Conservation (phyloP, 768 basidiomycete genomes). For the Trametes meyenii region DNA sequence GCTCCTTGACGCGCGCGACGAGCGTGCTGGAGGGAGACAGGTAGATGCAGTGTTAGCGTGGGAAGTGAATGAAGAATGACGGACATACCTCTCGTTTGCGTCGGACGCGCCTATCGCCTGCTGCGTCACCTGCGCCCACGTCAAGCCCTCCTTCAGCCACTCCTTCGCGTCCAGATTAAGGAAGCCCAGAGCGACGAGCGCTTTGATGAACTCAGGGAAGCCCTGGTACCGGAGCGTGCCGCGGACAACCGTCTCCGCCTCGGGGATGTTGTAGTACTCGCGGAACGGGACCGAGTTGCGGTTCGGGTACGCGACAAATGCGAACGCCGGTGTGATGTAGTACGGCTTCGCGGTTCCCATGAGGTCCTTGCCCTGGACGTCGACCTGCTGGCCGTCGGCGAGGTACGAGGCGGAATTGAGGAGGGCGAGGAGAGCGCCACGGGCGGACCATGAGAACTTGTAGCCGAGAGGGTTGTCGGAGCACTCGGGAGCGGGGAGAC, state of each 20-base stretch:
- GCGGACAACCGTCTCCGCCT: conserved; percentile 89
- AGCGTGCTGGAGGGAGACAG: conserved; percentile 54
- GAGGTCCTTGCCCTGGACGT: conserved; percentile 77
- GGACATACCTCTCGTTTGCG: conserved; percentile 65
- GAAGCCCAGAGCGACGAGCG: conserved; percentile 87
- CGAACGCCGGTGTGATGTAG: conserved; percentile 93
- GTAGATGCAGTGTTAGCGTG: not conserved
- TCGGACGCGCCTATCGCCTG: conserved; percentile 70
- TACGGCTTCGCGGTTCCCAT: conserved; percentile 93
- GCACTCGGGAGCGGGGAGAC: conserved; percentile 90
- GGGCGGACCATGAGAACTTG: conserved; percentile 99
- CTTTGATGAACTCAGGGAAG: conserved; percentile 93
- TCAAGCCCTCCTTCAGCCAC: conserved; percentile 73
- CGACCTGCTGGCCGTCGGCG: conserved; percentile 61
- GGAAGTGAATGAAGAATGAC: not conserved
- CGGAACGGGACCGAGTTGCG: conserved; percentile 90
- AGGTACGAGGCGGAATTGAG: conserved; percentile 88
- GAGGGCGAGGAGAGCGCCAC: conserved; percentile 93
- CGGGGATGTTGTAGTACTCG: conserved; percentile 90
- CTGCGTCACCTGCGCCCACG: conserved; percentile 85
- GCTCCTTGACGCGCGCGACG: conserved; percentile 65
- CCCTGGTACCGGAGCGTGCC: conserved; percentile 96
- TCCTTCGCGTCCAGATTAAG: conserved; percentile 74
- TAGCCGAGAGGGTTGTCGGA: conserved; percentile 96
- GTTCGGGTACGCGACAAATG: conserved; percentile 97